Percentiles rank a stretch among this genome's conserved stretches.
Evolutionary conservation across 345 rosid genomes (phyloP).

Genomic region (Mangifera indica): DNA sequence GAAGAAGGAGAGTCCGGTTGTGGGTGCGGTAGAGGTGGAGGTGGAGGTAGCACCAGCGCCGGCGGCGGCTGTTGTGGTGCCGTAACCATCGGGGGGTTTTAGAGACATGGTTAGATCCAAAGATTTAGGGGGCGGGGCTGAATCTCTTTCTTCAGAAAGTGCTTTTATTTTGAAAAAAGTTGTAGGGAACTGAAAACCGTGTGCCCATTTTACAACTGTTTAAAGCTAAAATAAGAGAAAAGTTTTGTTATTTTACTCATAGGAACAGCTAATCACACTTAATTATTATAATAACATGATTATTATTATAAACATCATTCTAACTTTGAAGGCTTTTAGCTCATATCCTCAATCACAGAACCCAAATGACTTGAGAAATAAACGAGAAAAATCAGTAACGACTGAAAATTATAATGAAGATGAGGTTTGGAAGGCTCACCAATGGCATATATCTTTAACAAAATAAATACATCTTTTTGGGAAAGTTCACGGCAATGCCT

Average conservation of each 20-base stretch:
- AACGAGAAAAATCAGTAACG: background rate
- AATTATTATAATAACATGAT: no score
- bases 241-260: no score
- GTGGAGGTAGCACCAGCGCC: constrained; percentile 20
- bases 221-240: no score
- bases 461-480: background rate
- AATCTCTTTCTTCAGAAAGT: no score
- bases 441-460: no score
- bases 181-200: no score
- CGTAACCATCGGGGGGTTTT: constrained; percentile 36
- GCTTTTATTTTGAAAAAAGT: no score
- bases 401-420: background rate
- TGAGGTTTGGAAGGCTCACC: background rate
- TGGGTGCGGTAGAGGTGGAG: constrained; percentile 21
- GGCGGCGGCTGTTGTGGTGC: constrained; percentile 28
- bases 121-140: background rate
- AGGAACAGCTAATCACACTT: no score
- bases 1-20: constrained; percentile 36
- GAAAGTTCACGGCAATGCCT: background rate
- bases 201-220: no score
- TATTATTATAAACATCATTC: no score
- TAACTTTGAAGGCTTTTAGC: no score
- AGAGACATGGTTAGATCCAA: constrained; percentile 23
- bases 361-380: background rate
- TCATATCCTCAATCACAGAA: no score